Base-by-base conservation (phyloP, 78 protist species). In the Dictyostelium firmibasis region DNA sequence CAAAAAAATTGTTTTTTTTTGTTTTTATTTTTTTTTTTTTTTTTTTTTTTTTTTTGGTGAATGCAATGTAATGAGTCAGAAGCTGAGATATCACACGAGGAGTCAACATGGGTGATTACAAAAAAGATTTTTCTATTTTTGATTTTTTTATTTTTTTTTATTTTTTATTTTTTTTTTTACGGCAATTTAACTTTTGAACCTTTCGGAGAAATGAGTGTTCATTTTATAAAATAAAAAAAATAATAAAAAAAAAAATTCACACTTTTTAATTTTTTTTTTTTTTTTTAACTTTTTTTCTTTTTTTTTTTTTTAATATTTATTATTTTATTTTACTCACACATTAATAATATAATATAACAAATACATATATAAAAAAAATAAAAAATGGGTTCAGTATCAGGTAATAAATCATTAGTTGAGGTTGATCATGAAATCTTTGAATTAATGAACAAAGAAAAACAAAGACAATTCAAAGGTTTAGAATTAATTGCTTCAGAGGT, bases 401-500 rank as follows among this genome's bases (percentile, higher is more conserved):
- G 96, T 50, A 72, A 83, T 62, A 78, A 43, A 91, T 35, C 95
- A 57, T 60, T 98, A 36, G 44, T 5, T 8, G 97, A 96, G 29
- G 62, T 64, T 20, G 99, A 99, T 70, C 98, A 98, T 0, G 99
- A 98, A 76, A 11, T 99, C 35, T 92, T 53, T 64, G 98, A 97
- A 84, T 14, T 99, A 20, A 93, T 98, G 43, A 95, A 97, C 86
- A 8, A 85, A 60, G 99, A 99, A 95, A 96, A 98, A 97, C 6
- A 96, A 20, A 97, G 99, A 41, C 99, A 99, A 94, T 92, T 70
- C n/a, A 43, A 86, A 29, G 99, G 99, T 7, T 97, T 99, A 43
- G 99, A 98, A 95, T 92, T 99, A 76, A 99, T 99, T 50, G 99
- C 99, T 1, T 98, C 99, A 4, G 99, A 99, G 85, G 97, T 96